phyloP scores from a whole-genome alignment of 2,329 filamentous ascomycete genomes.

The Aspergillus sp. region DNA sequence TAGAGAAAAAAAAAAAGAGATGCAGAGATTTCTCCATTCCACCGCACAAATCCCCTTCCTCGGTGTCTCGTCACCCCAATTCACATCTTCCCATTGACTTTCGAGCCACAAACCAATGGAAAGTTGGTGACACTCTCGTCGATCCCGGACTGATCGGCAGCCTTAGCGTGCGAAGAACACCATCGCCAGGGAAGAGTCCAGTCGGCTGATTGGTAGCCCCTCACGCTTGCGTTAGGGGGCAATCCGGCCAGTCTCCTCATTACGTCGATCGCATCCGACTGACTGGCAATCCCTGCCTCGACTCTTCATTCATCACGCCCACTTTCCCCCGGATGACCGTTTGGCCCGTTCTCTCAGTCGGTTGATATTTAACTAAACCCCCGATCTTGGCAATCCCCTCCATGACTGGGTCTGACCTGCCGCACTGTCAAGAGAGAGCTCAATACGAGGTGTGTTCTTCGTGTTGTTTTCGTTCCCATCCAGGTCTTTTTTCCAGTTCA shows the following conservation, averaged over 20 bases:
- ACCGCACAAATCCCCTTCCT: background rate
- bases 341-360: background rate
- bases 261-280: slow-evolving; percentile 2
- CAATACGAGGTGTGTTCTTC: background rate
- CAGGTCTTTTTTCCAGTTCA: background rate
- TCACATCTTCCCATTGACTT: background rate
- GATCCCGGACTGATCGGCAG: background rate
- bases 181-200: background rate
- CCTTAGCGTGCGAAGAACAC: background rate
- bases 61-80: background rate
- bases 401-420: background rate
- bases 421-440: background rate
- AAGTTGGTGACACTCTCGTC: background rate
- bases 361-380: background rate
- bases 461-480: background rate
- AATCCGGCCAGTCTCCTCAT: background rate
- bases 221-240: background rate
- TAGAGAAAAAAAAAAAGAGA: background rate
- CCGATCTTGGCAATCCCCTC: background rate
- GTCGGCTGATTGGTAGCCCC: slow-evolving; percentile 3
- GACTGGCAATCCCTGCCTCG: slow-evolving; percentile 3
- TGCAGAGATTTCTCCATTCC: background rate
- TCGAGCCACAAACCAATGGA: background rate
- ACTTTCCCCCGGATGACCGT: background rate
- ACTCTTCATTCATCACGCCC: slow-evolving; percentile 1